Evolutionary conservation across 2,329 filamentous ascomycete species (phyloP).

Genomic region (Alternaria dauci): DNA sequence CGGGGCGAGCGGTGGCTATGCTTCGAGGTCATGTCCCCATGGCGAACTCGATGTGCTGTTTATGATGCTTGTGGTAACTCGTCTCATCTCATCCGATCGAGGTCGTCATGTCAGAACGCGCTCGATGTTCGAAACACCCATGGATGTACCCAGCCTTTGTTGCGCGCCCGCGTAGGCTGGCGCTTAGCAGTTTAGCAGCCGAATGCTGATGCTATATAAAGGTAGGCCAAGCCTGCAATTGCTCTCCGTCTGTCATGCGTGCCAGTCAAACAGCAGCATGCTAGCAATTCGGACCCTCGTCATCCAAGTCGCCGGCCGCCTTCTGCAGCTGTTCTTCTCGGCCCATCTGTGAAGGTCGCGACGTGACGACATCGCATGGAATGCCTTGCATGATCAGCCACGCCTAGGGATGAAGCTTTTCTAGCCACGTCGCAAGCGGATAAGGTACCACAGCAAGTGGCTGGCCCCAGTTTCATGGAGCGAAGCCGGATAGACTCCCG

Average conservation of each 20-base stretch:
- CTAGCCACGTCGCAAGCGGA: constrained; percentile 19
- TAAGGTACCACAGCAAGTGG: constrained; percentile 5
- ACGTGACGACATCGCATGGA: constrained; percentile 4
- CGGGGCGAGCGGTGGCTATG: constrained; percentile 39
- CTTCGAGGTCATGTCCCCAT: constrained; percentile 20
- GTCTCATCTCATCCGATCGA: constrained; percentile 6
- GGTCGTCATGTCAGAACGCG: constrained; percentile 1
- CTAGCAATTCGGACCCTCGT: neutral
- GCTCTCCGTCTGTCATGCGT: constrained; percentile 16
- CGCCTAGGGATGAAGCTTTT: constrained; percentile 14
- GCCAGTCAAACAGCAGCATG: constrained; percentile 10
- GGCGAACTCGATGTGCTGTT: constrained; percentile 11
- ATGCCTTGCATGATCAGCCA: constrained; percentile 19
- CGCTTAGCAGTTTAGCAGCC: constrained; percentile 39
- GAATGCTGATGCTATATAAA: constrained; percentile 39
- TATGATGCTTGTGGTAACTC: constrained; percentile 8
- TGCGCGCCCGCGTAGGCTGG: constrained; percentile 34
- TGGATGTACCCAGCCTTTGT: constrained; percentile 14
- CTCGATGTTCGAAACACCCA: constrained; percentile 10
- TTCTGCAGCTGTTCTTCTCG: neutral
- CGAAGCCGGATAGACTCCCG: constrained; percentile 20
- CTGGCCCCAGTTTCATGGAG: constrained; percentile 17
- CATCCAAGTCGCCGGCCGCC: neutral
- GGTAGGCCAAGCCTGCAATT: constrained; percentile 32
- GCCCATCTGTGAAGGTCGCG: constrained; percentile 1